Base-by-base conservation (phyloP, 2,329 filamentous ascomycete genomes). In the Exophiala oligosperma region DNA sequence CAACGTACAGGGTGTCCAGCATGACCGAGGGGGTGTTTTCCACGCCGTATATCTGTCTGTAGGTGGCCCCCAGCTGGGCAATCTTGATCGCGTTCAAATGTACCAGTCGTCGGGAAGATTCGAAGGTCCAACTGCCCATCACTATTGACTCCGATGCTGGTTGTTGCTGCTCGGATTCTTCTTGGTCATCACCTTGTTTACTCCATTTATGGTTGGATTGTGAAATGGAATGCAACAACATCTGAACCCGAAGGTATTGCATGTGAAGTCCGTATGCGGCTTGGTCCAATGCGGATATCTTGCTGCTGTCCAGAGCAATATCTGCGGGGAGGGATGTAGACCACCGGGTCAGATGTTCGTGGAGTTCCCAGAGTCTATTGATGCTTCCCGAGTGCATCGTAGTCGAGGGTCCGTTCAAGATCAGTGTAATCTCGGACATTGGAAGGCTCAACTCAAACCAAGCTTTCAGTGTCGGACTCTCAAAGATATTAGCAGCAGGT, bases 1-100 rank as follows among this genome's bases (percentile, higher is more conserved):
- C 49, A 12, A 52, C 49, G 23, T 52, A 52, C 17, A 52, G 32
- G 29, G 41, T 52, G 12, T 52, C 49, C 49, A 52, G 24, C 49
- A 52, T 52, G 21, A 52, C 49, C 17, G 49, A 28, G 11, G 37
- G 32, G 14, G 37, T 52, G 14, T 28, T 52, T 43, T 52, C 49
- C 49, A 52, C 32, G 23, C 49, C 49, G 12, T 41, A 52, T 28
- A 52, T 52, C 37, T 41, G 49, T 52, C 49, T 29, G 17, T 52
- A 52, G 2, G 49, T 40, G 9, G 41, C 28, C 7, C 32, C 37
- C 37, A 52, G 14, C 21, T 29, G 32, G 21, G 49, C 49, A 37
- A 52, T 52, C 21, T 41, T 38, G 21, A 41, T 28, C 9, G 49
- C 49, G 28, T 52, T 52, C 35, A 41, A n/a, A 32, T 52, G 49